Percentiles rank a stretch among this genome's conserved stretches.
Evolutionary conservation across 2,329 filamentous ascomycete genomes (phyloP).

Genomic region (Lanzia echinophila): DNA sequence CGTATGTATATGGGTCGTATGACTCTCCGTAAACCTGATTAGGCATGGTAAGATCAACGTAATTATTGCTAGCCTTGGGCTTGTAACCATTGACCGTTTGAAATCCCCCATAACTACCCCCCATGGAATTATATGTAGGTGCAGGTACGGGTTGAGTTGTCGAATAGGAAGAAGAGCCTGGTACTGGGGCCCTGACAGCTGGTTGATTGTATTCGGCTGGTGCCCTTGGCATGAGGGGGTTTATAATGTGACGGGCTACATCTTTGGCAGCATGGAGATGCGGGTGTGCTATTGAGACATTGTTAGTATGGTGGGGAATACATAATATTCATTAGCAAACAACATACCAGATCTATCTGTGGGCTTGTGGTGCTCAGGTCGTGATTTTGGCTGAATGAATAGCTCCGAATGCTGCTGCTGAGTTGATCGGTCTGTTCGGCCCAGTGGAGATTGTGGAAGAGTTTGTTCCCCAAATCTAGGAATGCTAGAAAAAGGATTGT

Average conservation of each 20-base stretch:
- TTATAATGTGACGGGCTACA: conserved; percentile 18
- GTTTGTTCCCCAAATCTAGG: conserved; percentile 29
- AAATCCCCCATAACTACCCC: conserved; percentile 25
- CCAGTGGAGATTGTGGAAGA: conserved; percentile 29
- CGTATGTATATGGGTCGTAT: conserved; percentile 28
- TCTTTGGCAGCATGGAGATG: conserved; percentile 28
- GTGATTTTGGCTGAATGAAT: conserved; percentile 28
- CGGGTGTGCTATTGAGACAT: conserved; percentile 18
- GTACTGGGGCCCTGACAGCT: conserved; percentile 21
- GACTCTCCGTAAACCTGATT: conserved; percentile 16
- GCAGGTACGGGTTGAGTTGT: conserved; percentile 25
- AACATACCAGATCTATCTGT: conserved; percentile 19
- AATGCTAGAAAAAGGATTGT: conserved; percentile 12
- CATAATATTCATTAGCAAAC: not conserved
- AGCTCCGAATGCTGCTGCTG: conserved; percentile 22
- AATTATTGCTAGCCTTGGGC: conserved; percentile 19
- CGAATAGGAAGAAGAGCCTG: conserved; percentile 19
- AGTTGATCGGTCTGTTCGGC: conserved; percentile 16
- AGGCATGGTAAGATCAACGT: conserved; percentile 27
- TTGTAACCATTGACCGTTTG: conserved; percentile 21
- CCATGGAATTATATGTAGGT: conserved; percentile 27
- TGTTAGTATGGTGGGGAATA: no score
- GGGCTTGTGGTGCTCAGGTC: conserved; percentile 29
- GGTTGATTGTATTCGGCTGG: conserved; percentile 19
- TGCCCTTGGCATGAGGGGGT: conserved; percentile 24